Evolutionary conservation across 2,329 filamentous ascomycete species (phyloP).

Genomic region (Penicillium hesseltinei): DNA sequence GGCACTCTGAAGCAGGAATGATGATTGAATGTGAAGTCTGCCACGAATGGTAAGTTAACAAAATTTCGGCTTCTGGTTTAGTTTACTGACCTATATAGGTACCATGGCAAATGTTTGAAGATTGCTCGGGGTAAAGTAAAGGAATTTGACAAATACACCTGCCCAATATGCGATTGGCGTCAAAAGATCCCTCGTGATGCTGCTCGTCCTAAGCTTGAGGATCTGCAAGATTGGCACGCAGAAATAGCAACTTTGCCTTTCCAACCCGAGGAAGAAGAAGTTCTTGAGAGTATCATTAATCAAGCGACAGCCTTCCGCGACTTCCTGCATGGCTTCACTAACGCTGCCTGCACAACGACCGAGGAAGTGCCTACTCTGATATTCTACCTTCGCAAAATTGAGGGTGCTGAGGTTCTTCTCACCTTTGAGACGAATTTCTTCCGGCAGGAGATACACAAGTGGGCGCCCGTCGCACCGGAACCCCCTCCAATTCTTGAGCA

Average conservation of each 20-base stretch:
- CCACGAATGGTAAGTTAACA: conserved; percentile 78
- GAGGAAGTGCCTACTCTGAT: conserved; percentile 86
- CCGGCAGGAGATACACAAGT: conserved; percentile 90
- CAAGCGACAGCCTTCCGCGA: conserved; percentile 81
- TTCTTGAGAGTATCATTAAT: conserved; percentile 80
- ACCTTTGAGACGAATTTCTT: conserved; percentile 97
- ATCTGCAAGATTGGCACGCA: conserved; percentile 77
- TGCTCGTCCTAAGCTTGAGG: conserved; percentile 89
- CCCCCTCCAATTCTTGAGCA: conserved; percentile 81
- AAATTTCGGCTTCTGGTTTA: background rate
- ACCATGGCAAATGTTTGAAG: conserved; percentile 96
- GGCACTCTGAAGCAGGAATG: conserved; percentile 89
- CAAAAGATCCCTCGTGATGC: conserved; percentile 96
- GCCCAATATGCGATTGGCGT: conserved; percentile 95
- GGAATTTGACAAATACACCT: conserved; percentile 97
- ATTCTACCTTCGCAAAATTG: conserved; percentile 95
- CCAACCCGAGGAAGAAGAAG: conserved; percentile 90
- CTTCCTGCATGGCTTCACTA: conserved; percentile 77
- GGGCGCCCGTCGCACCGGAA: conserved; percentile 83
- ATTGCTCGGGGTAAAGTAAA: conserved; percentile 97
- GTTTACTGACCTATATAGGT: conserved; percentile 57
- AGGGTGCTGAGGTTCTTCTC: conserved; percentile 90
- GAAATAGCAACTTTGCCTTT: conserved; percentile 81
- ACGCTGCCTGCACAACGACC: conserved; percentile 73
- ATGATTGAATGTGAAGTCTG: conserved; percentile 99